Evolutionary conservation across 148 eudicot genomes (phyloP).

Genomic region (Silene latifolia): DNA sequence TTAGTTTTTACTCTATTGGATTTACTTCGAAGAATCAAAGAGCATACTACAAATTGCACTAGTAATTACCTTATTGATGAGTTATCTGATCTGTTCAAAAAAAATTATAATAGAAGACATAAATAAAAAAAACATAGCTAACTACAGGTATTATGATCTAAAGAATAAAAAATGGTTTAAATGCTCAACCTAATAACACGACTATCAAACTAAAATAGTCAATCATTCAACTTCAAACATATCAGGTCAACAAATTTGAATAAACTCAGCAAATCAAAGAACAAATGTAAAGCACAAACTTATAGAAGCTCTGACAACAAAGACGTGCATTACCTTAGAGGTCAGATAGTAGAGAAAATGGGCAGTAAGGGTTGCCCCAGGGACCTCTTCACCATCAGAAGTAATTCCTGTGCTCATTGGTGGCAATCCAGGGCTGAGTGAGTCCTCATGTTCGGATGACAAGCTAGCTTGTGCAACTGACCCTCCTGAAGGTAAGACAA

Average conservation of each 20-base stretch:
- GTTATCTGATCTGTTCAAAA: no score
- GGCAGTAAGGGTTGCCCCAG: slow-evolving; percentile 88
- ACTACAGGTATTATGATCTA: background rate
- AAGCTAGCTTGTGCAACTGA: slow-evolving; percentile 80
- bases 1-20: no score
- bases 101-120: no score
- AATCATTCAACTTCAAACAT: background rate
- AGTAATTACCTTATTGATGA: no score
- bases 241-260: slow-evolving; percentile 13
- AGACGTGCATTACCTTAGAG: slow-evolving; percentile 48
- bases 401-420: slow-evolving; percentile 63
- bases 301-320: slow-evolving; percentile 5
- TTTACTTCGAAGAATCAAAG: no score
- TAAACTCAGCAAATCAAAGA: slow-evolving; percentile 1
- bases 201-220: background rate
- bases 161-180: background rate
- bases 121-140: background rate
- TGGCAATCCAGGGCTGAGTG: slow-evolving; percentile 90
- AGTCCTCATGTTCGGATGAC: slow-evolving; percentile 61
- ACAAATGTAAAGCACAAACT: background rate
- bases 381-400: slow-evolving; percentile 71
- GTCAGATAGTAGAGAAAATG: slow-evolving; percentile 89
- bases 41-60: no score
- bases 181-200: background rate
- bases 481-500: slow-evolving; percentile 95